Conservation (phyloP, 306 rosid species). For the Trifolium pratense region DNA sequence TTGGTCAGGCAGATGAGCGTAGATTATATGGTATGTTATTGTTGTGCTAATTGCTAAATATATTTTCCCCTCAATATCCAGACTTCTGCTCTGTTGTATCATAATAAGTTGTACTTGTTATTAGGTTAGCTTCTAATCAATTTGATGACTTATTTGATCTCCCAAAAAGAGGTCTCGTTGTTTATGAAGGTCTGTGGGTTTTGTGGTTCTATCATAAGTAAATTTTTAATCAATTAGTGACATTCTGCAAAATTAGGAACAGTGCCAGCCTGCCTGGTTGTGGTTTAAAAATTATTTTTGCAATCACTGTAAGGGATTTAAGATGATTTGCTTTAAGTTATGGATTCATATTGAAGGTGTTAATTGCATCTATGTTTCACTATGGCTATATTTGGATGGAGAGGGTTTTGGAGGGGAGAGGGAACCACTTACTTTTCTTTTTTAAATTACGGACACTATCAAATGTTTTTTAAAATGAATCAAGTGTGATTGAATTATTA, state of each 20-base stretch:
- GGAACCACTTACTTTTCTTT: no score
- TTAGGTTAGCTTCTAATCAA: constrained; percentile 8
- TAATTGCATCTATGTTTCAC: constrained; percentile 2
- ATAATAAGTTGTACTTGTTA: background rate
- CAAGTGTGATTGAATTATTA: no score
- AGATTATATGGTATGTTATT: constrained; percentile 77
- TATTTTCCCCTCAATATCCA: background rate
- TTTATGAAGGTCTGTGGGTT: background rate
- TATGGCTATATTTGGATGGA: background rate
- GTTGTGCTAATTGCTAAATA: background rate
- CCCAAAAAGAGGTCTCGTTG: background rate
- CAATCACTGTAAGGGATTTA: background rate
- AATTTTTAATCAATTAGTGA: background rate
- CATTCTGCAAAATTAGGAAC: background rate
- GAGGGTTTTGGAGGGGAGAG: no score
- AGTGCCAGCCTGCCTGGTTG: background rate
- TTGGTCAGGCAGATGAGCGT: constrained; percentile 88
- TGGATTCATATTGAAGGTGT: constrained; percentile 16
- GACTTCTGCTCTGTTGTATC: background rate
- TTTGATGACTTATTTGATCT: constrained; percentile 19
- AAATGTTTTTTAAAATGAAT: no score
- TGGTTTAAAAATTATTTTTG: constrained; percentile 1
- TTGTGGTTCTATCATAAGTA: background rate
- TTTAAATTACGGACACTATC: no score
- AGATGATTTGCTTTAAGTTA: background rate